Evolutionary conservation across 176 grass and related monocot genomes (phyloP), one percentile per base, ranked within the genome.

Genomic region (Eragrostis curvula): DNA sequence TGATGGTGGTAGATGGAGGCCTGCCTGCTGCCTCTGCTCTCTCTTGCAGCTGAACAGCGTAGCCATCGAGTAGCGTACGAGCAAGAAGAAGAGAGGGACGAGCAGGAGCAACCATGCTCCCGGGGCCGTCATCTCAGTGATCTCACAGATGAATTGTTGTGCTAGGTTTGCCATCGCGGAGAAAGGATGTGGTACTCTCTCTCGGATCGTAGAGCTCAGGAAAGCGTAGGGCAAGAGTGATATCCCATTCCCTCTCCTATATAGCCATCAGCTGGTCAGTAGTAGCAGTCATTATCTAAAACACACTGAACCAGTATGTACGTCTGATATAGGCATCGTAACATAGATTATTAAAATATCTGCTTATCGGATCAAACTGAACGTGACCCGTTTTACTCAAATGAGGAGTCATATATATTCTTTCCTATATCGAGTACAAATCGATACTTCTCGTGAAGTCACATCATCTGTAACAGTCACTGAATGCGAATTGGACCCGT

Each of bases 1-100:
- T 16, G 83, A 79, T 36, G 89, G 53, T 10, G 73, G 42, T 1
- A 72, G 65, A 18, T 5, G 55, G 7, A 43, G 59, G 8, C 64
- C 1, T 8, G 2, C 32, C 36, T 32, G 15, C 67, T 8, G 39
- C 9, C 10, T 21, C 17, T 8, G 0, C 78, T 11, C 52, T 5
- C 10, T 66, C 8, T 10, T 59, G n/a, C n/a, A 12, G 12, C 56
- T 9, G 56, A 59, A n/a, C 56, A 25, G 9, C 8, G 56, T 59
- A n/a, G 56, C 56, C 56, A 59, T n/a, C 21, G 9, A 43, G 70
- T 18, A 64, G 63, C 49, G 30, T 21, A 43, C 30, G 13, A 59
- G 25, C 3, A 88, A 10, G 29, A 79, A 0, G 24, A 80, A 15
- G 20, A 85, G 46, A 5, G 68, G 63, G 25, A 69, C 0, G 49